Evolutionary conservation across 2,329 filamentous ascomycete species (phyloP), one percentile per base, ranked within the genome.

Genomic region (Xylaria sp.): DNA sequence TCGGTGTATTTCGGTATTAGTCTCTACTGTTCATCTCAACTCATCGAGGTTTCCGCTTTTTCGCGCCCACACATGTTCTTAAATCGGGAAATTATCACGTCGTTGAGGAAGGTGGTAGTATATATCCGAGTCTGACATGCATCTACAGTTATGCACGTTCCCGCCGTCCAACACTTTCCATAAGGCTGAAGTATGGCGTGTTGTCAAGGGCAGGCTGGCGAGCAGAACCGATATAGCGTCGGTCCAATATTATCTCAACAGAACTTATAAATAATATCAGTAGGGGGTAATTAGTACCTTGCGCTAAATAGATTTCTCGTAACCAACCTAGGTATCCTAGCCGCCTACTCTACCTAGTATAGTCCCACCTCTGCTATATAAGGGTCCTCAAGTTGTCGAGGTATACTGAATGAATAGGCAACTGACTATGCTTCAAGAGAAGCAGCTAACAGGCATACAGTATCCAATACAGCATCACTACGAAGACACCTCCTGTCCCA

Each of bases 121-220:
- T 51, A 61, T 40, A 37, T 50, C 57, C 66, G 62, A 44, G 48
- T 70, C 68, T 70, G 65, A 70, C 68, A 68, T 70, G 68, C 68
- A 60, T 68, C 58, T 32, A 27, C 44, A 59, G 42, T 62, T 29
- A 70, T 70, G 68, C 68, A 70, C 37, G 61, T 65, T 64, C 65
- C 68, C 68, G 64, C 54, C 42, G 50, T 58, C 64, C 60, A 68
- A 67, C 64, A 62, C 57, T n/a, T 48, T 55, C 29, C 65, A 63
- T 70, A 70, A 70, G 68, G 68, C 68, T 70, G 68, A 70, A 29
- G 21, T 48, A 61, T 47, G 47, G 60, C 57, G 59, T 37, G 47
- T 59, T 37, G 55, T 58, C 27, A 63, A 50, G n/a, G 16, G 32
- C 32, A 44, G 66, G 62, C 63, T 69, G 44, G 61, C 51, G 37